Percentiles rank a stretch among this genome's conserved stretches.
phyloP scores from a whole-genome alignment of 1,284 basidiomycete species.

The Ustilago crameri region DNA sequence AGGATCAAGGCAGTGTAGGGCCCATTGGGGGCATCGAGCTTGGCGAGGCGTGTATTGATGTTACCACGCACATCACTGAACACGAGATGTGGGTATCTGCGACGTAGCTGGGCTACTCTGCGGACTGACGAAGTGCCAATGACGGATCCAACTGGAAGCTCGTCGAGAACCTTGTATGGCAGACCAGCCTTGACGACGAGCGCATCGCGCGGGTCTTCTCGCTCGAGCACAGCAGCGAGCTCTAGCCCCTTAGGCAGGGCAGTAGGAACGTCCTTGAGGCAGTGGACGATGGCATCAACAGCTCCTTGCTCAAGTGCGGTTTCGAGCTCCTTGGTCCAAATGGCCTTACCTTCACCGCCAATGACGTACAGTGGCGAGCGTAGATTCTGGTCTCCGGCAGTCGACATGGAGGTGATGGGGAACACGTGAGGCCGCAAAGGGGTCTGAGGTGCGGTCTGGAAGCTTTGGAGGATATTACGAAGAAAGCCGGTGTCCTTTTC shows the following conservation, averaged over 20 bases:
- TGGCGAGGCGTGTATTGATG: constrained; percentile 80
- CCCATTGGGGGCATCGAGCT: constrained; percentile 87
- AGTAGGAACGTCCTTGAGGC: constrained; percentile 93
- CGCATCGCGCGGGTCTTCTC: constrained; percentile 90
- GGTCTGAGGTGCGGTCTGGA: constrained; percentile 10
- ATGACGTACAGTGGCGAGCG: constrained; percentile 73
- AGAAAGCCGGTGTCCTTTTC: constrained; percentile 28
- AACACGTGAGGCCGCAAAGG: constrained; percentile 55
- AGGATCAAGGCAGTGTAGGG: constrained; percentile 90
- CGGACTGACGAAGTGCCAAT: constrained; percentile 95
- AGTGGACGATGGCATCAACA: constrained; percentile 94
- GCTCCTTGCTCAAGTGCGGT: constrained; percentile 77
- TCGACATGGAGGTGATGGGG: constrained; percentile 82
- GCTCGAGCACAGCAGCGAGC: constrained; percentile 84
- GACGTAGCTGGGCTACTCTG: constrained; percentile 87
- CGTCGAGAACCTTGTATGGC: constrained; percentile 78
- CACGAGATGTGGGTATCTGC: constrained; percentile 80
- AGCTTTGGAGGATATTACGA: constrained; percentile 23
- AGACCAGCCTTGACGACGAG: constrained; percentile 85
- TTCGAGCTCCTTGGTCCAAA: constrained; percentile 97
- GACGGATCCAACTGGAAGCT: constrained; percentile 86
- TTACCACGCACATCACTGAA: constrained; percentile 81
- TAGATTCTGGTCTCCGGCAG: constrained; percentile 91
- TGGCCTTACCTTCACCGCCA: constrained; percentile 74
- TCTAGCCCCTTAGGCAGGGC: constrained; percentile 83